Conservation (phyloP, 225 moss, liverwort and hornwort species). For the Climacium dendroides region DNA sequence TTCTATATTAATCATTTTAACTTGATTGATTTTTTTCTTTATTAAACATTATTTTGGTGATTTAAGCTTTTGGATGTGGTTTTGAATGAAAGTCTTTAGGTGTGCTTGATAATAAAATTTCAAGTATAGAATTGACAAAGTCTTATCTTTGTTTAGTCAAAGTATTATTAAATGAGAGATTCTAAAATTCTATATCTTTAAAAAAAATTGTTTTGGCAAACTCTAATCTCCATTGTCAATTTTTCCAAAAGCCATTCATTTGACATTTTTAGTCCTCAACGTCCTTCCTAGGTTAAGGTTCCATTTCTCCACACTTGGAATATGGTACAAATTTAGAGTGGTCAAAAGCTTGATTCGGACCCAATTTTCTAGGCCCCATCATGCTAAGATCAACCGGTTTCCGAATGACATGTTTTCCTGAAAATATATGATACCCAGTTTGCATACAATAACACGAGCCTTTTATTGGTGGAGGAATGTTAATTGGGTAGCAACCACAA, state of each 20-base stretch:
- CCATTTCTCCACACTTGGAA: not conserved
- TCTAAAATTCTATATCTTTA: not conserved
- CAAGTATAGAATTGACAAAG: not conserved
- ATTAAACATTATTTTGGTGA: not conserved
- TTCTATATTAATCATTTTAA: too few relatives aligned
- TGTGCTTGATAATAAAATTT: accelerated
- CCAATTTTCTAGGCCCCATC: not conserved
- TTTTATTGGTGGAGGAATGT: not conserved
- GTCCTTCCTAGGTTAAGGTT: not conserved
- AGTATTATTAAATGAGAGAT: too few relatives aligned
- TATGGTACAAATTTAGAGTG: conserved; percentile 11
- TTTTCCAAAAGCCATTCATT: accelerated
- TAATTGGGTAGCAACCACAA: conserved; percentile 3
- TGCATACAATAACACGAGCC: conserved; percentile 14
- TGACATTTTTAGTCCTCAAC: accelerated
- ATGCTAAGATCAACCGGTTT: not conserved
- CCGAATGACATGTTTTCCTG: not conserved
- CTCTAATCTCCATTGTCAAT: accelerated
- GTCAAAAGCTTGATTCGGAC: conserved; percentile 9
- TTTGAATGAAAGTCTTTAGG: not conserved
- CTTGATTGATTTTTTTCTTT: not conserved
- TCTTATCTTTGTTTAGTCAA: not conserved
- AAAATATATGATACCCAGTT: not conserved
- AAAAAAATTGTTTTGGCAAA: not conserved
- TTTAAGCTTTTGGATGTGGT: not conserved